A percentile compares a stretch with the other conserved stretches of the same genome.
Evolutionary conservation across 1,139 yeast genomes (phyloP).

Genomic region (Hanseniaspora sp.): DNA sequence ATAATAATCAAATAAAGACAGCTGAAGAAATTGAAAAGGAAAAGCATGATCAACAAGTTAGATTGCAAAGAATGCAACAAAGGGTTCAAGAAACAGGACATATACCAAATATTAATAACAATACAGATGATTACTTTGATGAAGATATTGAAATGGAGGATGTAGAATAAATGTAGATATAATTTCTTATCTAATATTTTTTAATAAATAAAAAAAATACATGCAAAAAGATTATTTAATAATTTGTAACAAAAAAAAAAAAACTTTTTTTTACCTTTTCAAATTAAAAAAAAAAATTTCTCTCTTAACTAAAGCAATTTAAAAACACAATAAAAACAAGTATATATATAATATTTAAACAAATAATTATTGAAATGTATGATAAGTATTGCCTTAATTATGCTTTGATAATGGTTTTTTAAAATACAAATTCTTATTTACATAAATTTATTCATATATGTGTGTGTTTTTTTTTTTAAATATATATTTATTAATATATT

Average conservation of each 20-base stretch:
- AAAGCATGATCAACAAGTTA: constrained; percentile 5
- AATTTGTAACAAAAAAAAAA: no score
- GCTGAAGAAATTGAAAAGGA: constrained; percentile 15
- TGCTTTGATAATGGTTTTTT: no score
- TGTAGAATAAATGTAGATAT: constrained; percentile 22
- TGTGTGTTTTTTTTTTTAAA: neutral
- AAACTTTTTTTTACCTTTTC: no score
- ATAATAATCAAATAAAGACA: constrained; percentile 17
- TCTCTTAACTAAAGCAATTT: no score
- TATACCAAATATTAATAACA: constrained; percentile 18
- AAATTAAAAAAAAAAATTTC: no score
- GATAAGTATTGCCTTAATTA: no score
- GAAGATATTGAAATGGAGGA: constrained; percentile 38
- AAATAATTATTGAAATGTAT: no score
- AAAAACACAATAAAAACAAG: no score
- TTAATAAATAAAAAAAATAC: no score
- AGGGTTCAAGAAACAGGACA: constrained; percentile 10
- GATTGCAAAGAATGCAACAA: constrained; percentile 13
- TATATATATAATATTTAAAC: no score
- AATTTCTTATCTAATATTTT: constrained; percentile 14
- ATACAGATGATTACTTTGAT: constrained; percentile 28
- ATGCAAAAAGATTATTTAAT: no score
- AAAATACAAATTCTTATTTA: neutral
- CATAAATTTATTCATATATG: neutral
- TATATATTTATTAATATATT: no score